phyloP scores from a whole-genome alignment of 345 rosid genomes.

The Schrenkiella parvula region DNA sequence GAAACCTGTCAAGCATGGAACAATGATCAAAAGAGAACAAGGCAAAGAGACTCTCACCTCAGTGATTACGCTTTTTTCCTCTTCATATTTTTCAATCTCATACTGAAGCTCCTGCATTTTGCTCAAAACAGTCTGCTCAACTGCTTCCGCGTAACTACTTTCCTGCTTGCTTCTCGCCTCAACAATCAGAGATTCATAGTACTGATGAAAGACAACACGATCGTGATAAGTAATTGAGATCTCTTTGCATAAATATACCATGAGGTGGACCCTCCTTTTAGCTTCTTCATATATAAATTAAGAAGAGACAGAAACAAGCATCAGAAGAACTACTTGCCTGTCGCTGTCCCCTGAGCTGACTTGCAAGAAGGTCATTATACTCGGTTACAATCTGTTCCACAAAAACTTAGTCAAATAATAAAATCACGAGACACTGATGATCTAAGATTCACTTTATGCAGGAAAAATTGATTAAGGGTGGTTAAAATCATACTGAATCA shows the following conservation, averaged over 20 bases:
- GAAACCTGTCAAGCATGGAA: not conserved
- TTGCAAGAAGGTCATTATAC: constrained; percentile 83
- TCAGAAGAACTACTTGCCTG: constrained; percentile 49
- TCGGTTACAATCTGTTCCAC: constrained; percentile 64
- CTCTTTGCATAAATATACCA: not conserved
- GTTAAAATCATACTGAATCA: constrained; percentile 60
- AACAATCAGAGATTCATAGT: constrained; percentile 69
- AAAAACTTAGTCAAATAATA: not conserved
- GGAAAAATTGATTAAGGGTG: not conserved
- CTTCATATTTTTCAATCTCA: constrained; percentile 55
- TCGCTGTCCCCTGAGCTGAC: constrained; percentile 73
- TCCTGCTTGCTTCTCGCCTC: constrained; percentile 78
- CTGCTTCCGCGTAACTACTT: constrained; percentile 51
- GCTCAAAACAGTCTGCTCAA: constrained; percentile 56
- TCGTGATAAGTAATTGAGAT: not conserved
- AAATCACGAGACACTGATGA: not conserved
- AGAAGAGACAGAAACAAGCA: not conserved
- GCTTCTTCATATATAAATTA: constrained; percentile 7
- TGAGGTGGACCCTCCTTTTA: not conserved
- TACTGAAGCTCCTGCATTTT: constrained; percentile 61
- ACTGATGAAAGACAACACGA: constrained; percentile 43
- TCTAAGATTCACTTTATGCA: not conserved
- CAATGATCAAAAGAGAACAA: not conserved
- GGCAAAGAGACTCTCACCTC: constrained; percentile 44
- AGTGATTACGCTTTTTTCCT: constrained; percentile 57